Percentiles rank a stretch among this genome's conserved stretches.
These are phyloP conservation scores for Globisporangium echinulatum DNA, from an alignment of 352 stramenopile genomes.

Conservation along the genomic window DNA sequence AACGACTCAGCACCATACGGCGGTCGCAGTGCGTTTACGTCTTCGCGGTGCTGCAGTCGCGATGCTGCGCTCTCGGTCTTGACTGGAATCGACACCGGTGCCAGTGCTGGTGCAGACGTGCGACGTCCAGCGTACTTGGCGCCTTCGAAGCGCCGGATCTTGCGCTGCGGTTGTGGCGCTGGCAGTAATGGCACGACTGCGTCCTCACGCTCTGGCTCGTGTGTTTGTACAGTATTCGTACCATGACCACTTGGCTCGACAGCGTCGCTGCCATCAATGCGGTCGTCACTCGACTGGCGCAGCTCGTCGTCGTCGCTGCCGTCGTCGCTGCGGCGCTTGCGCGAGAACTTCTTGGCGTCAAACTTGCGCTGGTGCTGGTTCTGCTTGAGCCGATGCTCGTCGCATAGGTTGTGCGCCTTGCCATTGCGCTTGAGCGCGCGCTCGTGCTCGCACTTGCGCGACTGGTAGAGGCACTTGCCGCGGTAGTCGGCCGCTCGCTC, in stretches of 20 bases:
- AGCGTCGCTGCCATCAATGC: neutral
- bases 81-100: neutral
- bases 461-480: constrained; percentile 72
- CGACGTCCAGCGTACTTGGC: constrained; percentile 5
- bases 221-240: neutral
- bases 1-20: neutral
- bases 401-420: constrained; percentile 70
- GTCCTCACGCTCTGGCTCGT: neutral
- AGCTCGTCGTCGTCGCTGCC: constrained; percentile 11
- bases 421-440: constrained; percentile 74
- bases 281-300: neutral
- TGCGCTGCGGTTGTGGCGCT: constrained; percentile 4
- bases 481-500: constrained; percentile 24
- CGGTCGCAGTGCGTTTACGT: neutral
- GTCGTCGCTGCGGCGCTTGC: constrained; percentile 23
- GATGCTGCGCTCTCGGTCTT: neutral
- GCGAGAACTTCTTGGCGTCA: constrained; percentile 73
- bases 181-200: neutral
- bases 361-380: constrained; percentile 83
- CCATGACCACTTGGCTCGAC: no score
- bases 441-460: constrained; percentile 77
- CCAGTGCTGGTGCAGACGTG: neutral
- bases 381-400: constrained; percentile 70
- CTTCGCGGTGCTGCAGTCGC: neutral
- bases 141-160: constrained; percentile 15